Evolutionary conservation across 768 basidiomycete species (phyloP).

Genomic region (Coprinellus aureogranulatus): DNA sequence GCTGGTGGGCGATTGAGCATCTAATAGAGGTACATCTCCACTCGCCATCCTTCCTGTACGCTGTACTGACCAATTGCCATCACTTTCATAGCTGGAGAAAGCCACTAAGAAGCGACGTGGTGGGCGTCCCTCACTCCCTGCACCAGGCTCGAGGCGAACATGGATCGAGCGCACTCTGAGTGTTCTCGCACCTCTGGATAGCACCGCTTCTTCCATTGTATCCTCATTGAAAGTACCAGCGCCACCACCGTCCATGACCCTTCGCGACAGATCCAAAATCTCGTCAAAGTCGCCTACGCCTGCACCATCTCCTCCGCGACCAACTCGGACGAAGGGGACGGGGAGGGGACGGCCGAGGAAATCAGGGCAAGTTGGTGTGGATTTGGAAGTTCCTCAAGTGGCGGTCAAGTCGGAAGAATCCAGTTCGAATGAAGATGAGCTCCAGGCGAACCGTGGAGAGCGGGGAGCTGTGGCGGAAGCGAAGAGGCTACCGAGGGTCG

Average conservation of each 20-base stretch:
- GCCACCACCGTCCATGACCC: conserved; percentile 40
- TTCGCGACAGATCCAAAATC: conserved; percentile 53
- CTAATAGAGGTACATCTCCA: conserved; percentile 49
- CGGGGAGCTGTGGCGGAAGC: conserved; percentile 11
- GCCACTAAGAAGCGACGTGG: conserved; percentile 59
- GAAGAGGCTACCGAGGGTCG: conserved; percentile 55
- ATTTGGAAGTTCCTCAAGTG: not conserved
- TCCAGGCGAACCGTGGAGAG: conserved; percentile 7
- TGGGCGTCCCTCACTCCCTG: conserved; percentile 40
- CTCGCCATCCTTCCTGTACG: not conserved
- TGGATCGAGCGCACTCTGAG: conserved; percentile 62
- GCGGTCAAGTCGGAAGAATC: not conserved
- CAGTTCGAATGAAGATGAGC: not conserved
- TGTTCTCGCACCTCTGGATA: conserved; percentile 47
- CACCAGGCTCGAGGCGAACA: conserved; percentile 31
- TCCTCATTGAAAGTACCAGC: conserved; percentile 12
- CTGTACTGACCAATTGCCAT: not conserved
- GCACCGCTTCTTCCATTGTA: conserved; percentile 18
- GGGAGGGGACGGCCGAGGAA: not conserved
- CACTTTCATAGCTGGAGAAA: conserved; percentile 55
- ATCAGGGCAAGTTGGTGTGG: not conserved
- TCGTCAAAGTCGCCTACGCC: conserved; percentile 24
- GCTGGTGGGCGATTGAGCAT: conserved; percentile 68
- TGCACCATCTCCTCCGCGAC: not conserved
- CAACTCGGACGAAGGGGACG: conserved; percentile 7